Conservation (phyloP, 2,329 filamentous ascomycete genomes). For the Neofusicoccum sp. region DNA sequence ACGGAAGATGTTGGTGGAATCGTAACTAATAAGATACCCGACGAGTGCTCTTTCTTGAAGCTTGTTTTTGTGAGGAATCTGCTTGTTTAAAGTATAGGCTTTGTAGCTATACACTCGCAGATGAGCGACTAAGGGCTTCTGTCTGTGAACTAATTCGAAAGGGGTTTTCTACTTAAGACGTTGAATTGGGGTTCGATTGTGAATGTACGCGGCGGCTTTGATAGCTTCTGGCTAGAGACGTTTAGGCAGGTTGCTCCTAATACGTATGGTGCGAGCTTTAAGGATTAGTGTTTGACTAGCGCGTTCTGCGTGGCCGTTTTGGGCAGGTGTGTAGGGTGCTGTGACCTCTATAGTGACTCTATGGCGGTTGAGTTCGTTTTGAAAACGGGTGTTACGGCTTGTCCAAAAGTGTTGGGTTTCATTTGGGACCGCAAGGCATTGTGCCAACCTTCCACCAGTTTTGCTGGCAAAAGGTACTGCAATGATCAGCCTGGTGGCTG, state of each 20-base stretch:
- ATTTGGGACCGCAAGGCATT: too few species aligned
- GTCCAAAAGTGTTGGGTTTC: too few species aligned
- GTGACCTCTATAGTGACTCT: not conserved
- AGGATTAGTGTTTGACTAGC: constrained; percentile 23
- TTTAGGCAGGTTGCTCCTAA: constrained; percentile 19
- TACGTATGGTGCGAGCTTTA: constrained; percentile 7
- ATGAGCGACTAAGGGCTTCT: constrained; percentile 24
- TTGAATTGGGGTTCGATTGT: constrained; percentile 25
- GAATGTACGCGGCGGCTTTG: constrained; percentile 23
- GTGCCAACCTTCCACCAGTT: too few species aligned
- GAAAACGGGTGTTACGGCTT: not conserved
- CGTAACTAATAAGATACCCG: constrained; percentile 27
- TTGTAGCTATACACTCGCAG: constrained; percentile 22
- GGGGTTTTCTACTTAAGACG: constrained; percentile 26
- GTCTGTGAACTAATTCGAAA: constrained; percentile 23
- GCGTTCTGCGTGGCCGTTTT: constrained; percentile 24
- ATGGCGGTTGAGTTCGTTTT: not conserved
- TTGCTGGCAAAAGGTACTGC: too few species aligned
- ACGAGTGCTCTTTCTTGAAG: constrained; percentile 21
- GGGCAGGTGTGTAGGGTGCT: constrained; percentile 16
- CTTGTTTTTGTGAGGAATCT: not conserved
- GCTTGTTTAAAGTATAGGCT: constrained; percentile 22
- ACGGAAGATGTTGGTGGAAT: constrained; percentile 26
- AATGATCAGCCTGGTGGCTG: too few species aligned
- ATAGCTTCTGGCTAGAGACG: constrained; percentile 22